Base-by-base conservation (phyloP, 768 basidiomycete genomes). In the Royoungia palumana region DNA sequence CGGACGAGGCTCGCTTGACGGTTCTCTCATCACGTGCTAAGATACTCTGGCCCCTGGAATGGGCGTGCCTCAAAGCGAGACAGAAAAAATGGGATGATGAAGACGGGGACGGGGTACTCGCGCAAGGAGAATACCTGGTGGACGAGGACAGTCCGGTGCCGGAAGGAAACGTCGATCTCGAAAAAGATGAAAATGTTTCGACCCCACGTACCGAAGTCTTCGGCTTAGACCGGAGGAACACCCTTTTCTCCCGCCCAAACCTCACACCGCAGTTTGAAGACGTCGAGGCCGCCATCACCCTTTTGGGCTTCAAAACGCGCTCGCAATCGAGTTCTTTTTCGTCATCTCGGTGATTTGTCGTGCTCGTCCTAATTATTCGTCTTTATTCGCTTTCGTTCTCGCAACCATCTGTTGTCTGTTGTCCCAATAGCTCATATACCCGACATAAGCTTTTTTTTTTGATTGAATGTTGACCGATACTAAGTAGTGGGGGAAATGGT, bases 61-160 rank as follows among this genome's bases (percentile, higher is more conserved):
- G 84, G 84, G 85, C 85, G 0, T 88, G 85, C 65, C 83, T 83
- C 38, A 70, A 69, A 22, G 70, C 66, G 41, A 66, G 73, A 47
- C 63, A 63, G 41, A 70, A 53, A 36, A 56, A 43, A 21, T 49
- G 66, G 55, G 40, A 14, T 17, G 62, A 66, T 44, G 59, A 59
- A 47, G 54, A 64, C 22, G 42, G 53, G 44, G 53, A 56, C n/a
- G 40, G 36, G 12, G 28, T 44, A 6, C 36, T 37, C 24, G n/a
- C 47, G 34, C 46, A 41, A 50, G 38, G 42, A 38, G 30, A 32
- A 12, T 37, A 35, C 17, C 37, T 14, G 13, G 39, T 35, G 24
- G 56, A 53, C 17, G 56, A 48, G 16, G 50, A 50, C 21, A 51
- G 48, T 6, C 28, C 35, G 28, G 63, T 59, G 42, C 46, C 55